Evolutionary conservation across 2,329 filamentous ascomycete species (phyloP), one percentile per base, ranked within the genome.

Genomic region (Emericellopsis atlantica): DNA sequence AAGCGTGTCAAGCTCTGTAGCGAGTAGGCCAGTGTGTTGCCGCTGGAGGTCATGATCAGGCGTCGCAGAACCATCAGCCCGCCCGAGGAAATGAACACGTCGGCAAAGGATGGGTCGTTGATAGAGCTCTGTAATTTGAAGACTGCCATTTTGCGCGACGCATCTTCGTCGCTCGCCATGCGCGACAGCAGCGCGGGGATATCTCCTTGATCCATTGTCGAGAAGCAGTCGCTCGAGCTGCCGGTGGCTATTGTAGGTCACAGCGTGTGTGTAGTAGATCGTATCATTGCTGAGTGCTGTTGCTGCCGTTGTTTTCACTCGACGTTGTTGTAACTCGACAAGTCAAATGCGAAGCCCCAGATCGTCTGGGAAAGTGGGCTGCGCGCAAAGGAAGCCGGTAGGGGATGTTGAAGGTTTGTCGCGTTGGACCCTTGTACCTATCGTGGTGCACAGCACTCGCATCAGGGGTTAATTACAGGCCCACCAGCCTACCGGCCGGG

Each of bases 61-160:
- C 84, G 79, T 40, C 87, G 79, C 52, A 98, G 67, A 49, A 90
- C 79, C 49, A 79, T 72, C 48, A 96, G 71, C 4, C 92, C 92
- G 43, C 88, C 88, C 39, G 88, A 84, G 40, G 83, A 79, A 46
- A 96, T 94, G 66, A 98, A 98, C 51, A 93, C 80, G 60, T 96
- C 92, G 54, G 92, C 92, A 60, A 96, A 96, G 39, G 88, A 84
- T 22, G 90, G 90, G 63, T 98, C 92, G 57, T 89, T 90, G 62
- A 98, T 95, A 46, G 86, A 88, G 48, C 77, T 82, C 64, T 98
- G 92, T 49, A 98, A 78, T 67, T 95, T 95, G 75, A 98, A 98
- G 45, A 93, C 92, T 45, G 92, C 92, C 86, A 96, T 95, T 64
- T 98, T 98, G 55, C 89, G 86, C 51, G 86, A 81, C 43, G 86